These are phyloP conservation scores for Trichophyton rubrum DNA, from an alignment of 2,329 filamentous ascomycete species.

Conservation along the genomic window DNA sequence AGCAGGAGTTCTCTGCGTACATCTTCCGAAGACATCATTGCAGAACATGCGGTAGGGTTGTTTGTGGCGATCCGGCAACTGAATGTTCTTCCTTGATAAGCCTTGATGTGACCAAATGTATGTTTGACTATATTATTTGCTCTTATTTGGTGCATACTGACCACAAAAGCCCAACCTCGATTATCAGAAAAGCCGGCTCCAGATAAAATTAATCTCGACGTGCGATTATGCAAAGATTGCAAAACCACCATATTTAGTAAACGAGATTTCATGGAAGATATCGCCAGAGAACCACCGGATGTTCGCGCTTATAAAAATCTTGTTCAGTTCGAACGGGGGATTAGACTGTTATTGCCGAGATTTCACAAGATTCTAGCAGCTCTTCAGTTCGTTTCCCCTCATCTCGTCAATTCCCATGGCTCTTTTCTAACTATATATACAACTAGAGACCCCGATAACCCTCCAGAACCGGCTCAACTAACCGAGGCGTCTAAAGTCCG, in stretches of 20 bases:
- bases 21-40: conserved; percentile 91
- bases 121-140: conserved; percentile 20
- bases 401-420: conserved; percentile 1
- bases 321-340: conserved; percentile 76
- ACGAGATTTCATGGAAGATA: conserved; percentile 62
- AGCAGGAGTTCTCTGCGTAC: conserved; percentile 90
- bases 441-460: conserved; percentile 47
- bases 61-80: conserved; percentile 78
- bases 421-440: conserved; percentile 6
- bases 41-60: conserved; percentile 80
- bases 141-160: not conserved
- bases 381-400: conserved; percentile 44
- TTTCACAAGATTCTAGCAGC: conserved; percentile 67
- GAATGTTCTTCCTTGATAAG: conserved; percentile 74
- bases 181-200: conserved; percentile 30
- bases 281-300: conserved; percentile 56
- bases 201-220: conserved; percentile 56
- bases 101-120: conserved; percentile 58
- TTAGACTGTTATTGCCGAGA: conserved; percentile 64
- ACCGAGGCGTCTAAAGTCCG: conserved; percentile 78
- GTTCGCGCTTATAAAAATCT: conserved; percentile 74
- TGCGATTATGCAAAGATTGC: conserved; percentile 89
- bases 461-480: conserved; percentile 57
- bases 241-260: conserved; percentile 58
- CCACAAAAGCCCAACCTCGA: conserved; percentile 17